These are phyloP conservation scores for Stipa capillata DNA, from an alignment of 176 grass and related monocot genomes.

Conservation along the genomic window DNA sequence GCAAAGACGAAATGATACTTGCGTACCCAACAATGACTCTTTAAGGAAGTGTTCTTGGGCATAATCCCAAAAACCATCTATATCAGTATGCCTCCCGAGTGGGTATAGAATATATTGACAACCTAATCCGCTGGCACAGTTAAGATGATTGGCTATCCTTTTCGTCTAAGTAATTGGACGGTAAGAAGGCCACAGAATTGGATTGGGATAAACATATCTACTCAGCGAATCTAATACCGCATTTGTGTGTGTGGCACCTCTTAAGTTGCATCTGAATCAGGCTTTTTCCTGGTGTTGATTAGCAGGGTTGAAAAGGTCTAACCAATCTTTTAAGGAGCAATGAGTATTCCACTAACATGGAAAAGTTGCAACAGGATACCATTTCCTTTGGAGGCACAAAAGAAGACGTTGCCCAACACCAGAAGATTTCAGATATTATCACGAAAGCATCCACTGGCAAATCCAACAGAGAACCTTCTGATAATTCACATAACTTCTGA, in stretches of 20 bases:
- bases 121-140: constrained; percentile 29
- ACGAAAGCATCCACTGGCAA: constrained; percentile 3
- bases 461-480: constrained; percentile 22
- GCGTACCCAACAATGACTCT: not conserved
- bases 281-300: not conserved
- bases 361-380: constrained; percentile 21
- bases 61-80: constrained; percentile 25
- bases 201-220: too few species aligned
- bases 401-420: not conserved
- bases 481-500: constrained; percentile 9
- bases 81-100: constrained; percentile 29
- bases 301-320: not conserved
- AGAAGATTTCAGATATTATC: constrained; percentile 27
- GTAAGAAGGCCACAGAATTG: constrained; percentile 3
- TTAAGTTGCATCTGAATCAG: constrained; percentile 31
- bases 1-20: not conserved
- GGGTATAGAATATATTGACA: constrained; percentile 38
- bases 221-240: constrained; percentile 45
- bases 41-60: constrained; percentile 18
- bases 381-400: constrained; percentile 22
- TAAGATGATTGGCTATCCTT: constrained; percentile 21
- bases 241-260: constrained; percentile 17
- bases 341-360: constrained; percentile 25
- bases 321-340: constrained; percentile 22
- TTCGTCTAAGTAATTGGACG: constrained; percentile 15